phyloP scores from a whole-genome alignment of 331 rosid species.

The Acacia concinna region DNA sequence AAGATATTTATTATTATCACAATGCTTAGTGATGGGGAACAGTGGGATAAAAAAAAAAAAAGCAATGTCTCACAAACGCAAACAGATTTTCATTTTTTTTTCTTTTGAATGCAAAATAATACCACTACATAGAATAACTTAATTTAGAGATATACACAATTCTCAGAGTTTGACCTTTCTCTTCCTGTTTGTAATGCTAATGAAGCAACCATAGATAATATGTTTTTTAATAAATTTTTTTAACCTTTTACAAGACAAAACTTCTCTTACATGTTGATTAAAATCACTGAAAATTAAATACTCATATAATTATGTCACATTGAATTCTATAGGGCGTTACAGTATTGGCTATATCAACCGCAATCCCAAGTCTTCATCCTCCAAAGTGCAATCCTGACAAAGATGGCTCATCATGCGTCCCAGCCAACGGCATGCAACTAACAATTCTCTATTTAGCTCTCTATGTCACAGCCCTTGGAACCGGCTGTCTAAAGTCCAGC shows the following conservation, averaged over 20 bases:
- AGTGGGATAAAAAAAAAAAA: not conserved
- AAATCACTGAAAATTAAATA: too few relatives aligned
- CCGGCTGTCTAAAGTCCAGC: slow-evolving; percentile 82
- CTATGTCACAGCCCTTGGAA: slow-evolving; percentile 73
- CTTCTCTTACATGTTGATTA: too few relatives aligned
- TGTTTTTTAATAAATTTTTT: not conserved
- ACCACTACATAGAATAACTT: not conserved
- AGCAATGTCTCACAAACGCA: not conserved
- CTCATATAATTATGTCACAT: not conserved
- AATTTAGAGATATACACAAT: not conserved
- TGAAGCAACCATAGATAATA: not conserved
- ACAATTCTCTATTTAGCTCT: slow-evolving; percentile 66
- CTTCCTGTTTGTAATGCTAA: not conserved
- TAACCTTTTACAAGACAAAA: too few relatives aligned
- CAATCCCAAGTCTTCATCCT: slow-evolving; percentile 73
- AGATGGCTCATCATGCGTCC: slow-evolving; percentile 32
- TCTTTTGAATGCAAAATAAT: not conserved
- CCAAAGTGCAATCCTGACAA: slow-evolving; percentile 49
- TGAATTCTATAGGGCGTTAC: slow-evolving; percentile 64
- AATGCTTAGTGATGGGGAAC: not conserved
- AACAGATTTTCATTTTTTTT: not conserved
- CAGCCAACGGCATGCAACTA: slow-evolving; percentile 57
- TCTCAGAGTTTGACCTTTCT: not conserved
- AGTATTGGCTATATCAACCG: slow-evolving; percentile 74
- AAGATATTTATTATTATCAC: not conserved